These are phyloP conservation scores for Starmera quercuum DNA, from an alignment of 805 yeast genomes.

Conservation along the genomic window DNA sequence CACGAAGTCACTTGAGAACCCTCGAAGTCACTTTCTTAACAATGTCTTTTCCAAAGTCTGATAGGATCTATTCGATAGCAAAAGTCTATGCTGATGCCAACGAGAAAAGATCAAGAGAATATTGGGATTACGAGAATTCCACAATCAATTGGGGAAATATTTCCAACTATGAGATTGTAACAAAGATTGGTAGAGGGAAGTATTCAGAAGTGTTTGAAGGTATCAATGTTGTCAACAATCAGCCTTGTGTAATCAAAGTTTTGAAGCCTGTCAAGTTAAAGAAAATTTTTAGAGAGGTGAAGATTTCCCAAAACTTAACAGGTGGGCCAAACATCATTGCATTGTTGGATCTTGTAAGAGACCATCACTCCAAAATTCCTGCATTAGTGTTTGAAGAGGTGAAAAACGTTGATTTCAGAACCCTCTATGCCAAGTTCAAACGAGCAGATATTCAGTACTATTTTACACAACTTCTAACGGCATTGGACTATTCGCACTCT, in stretches of 20 bases:
- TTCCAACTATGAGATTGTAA: slow-evolving; percentile 64
- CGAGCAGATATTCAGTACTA: slow-evolving; percentile 74
- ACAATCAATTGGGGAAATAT: slow-evolving; percentile 56
- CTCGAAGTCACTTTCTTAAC: too few relatives aligned
- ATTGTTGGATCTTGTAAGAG: slow-evolving; percentile 74
- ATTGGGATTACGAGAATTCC: slow-evolving; percentile 81
- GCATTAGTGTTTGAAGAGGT: slow-evolving; percentile 83
- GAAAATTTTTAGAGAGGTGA: slow-evolving; percentile 85
- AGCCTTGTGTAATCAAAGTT: slow-evolving; percentile 76
- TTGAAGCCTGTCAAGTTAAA: slow-evolving; percentile 89
- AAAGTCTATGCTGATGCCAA: slow-evolving; percentile 75
- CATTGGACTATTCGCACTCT: slow-evolving; percentile 84
- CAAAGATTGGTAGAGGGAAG: slow-evolving; percentile 87
- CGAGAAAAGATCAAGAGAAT: slow-evolving; percentile 55
- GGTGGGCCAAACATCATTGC: slow-evolving; percentile 80
- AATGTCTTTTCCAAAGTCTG: slow-evolving; percentile 18
- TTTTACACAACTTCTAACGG: slow-evolving; percentile 72
- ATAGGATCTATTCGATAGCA: slow-evolving; percentile 35
- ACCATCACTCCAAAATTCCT: slow-evolving; percentile 73
- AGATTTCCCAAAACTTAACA: slow-evolving; percentile 75
- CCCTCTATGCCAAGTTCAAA: slow-evolving; percentile 71
- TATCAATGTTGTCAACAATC: slow-evolving; percentile 54
- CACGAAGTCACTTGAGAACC: too few relatives aligned
- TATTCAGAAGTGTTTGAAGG: slow-evolving; percentile 95
- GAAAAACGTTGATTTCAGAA: slow-evolving; percentile 74